phyloP scores from a whole-genome alignment of 139 green algal species.

The Spirogloea muscicola region DNA sequence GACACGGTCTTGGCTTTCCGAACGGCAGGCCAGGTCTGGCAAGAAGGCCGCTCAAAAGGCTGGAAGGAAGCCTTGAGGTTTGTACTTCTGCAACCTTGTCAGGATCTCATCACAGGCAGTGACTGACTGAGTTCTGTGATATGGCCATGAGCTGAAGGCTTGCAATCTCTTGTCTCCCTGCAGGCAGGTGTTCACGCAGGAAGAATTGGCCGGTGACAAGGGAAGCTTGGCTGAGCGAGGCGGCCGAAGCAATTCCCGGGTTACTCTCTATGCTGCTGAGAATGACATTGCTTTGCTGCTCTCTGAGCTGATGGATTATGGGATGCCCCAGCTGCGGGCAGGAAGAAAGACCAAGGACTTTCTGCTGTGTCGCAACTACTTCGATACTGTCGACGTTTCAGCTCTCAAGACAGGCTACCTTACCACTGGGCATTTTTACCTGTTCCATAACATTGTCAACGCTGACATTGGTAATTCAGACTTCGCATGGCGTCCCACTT shows the following conservation, averaged over 20 bases:
- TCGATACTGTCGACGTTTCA: constrained; percentile 1
- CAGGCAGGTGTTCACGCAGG: too few species aligned
- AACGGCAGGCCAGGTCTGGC: not conserved
- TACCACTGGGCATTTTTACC: constrained; percentile 17
- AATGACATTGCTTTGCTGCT: constrained; percentile 25
- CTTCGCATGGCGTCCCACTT: not conserved
- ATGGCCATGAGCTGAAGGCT: too few species aligned
- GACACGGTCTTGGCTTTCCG: constrained; percentile 5
- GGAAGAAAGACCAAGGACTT: constrained; percentile 6
- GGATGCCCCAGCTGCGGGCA: constrained; percentile 17
- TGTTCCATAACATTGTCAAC: constrained; percentile 22
- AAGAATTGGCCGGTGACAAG: too few species aligned
- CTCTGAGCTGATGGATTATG: constrained; percentile 18
- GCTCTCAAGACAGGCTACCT: not conserved
- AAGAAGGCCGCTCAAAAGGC: constrained; percentile 11
- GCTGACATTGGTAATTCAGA: not conserved
- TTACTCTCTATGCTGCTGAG: constrained; percentile 14
- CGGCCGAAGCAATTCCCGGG: constrained; percentile 4
- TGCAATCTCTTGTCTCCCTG: too few species aligned
- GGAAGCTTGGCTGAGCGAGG: too few species aligned
- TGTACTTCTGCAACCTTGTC: too few species aligned
- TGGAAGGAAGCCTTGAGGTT: constrained; percentile 21
- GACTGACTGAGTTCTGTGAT: too few species aligned
- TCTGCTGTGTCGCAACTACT: constrained; percentile 3
- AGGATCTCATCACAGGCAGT: too few species aligned